Base-by-base conservation (phyloP, 2,329 filamentous ascomycete genomes). In the Trichoderma polysporum region DNA sequence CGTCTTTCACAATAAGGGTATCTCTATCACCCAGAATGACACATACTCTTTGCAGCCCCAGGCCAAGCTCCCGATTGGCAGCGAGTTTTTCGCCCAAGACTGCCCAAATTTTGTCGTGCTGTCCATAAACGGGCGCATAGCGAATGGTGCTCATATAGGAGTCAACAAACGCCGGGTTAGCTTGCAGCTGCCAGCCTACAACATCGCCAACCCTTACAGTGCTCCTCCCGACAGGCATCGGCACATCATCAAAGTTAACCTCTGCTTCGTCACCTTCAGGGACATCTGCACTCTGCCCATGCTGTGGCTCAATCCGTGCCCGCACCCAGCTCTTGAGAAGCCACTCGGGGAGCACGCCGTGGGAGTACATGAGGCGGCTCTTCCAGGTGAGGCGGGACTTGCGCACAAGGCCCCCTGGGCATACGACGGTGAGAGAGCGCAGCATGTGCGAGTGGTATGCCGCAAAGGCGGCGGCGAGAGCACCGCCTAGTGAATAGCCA, bases 401-500 rank as follows among this genome's bases (percentile, higher is more conserved):
- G n/a, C 90, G 84, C 57, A 94, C 82, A 13, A 94, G 79, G 0
- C 92, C 92, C 2, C 86, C 82, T 0, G 90, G 88, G 0, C 90
- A 90, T 45, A 94, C 78, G 19, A 94, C 83, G 4, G 88, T 82
- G 17, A 93, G 79, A 4, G 85, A 87, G 7, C 83, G 82, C 13
- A 94, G 79, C 47, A 91, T 79, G 41, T 86, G 78, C 0, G 91
- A 87, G 73, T 92, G 91, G 74, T 87, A 87, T 1, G 85, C 84
- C 1, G 91, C 85, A 74, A 95, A 94, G 22, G 88, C 83, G 10
- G 87, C 88, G 1, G 86, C 84, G 47, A 96, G 85, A 15, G 90
- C 91, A 39, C 92, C 93, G 53, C 93, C 92, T 0, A 97, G 83
- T 0, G 90, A 93, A 76, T 95, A 96, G 2, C 92, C 93, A 3